Conservation (phyloP, 441 rosid species). For the Cnidoscolus chayamansa region DNA sequence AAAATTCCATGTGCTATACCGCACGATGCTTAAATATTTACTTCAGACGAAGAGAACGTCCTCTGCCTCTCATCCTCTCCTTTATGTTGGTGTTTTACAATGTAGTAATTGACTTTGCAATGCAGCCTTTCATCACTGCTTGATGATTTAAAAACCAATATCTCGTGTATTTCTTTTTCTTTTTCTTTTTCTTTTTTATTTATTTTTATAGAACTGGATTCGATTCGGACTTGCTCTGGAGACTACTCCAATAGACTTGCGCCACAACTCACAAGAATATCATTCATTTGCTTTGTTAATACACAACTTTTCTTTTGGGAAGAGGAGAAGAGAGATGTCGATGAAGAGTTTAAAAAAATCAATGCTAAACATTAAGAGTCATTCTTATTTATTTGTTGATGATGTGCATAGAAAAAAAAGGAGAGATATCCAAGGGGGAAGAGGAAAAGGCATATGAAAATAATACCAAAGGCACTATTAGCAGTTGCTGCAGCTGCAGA, state of each 20-base stretch:
- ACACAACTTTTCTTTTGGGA: too few species aligned
- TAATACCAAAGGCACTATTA: slow-evolving; percentile 84
- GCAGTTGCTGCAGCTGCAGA: slow-evolving; percentile 94
- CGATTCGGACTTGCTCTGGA: too few species aligned
- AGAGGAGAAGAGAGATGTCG: too few species aligned
- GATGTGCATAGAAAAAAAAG: not conserved
- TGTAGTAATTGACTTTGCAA: not conserved
- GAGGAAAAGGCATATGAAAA: not conserved
- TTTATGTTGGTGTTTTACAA: not conserved
- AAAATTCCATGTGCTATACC: too few species aligned
- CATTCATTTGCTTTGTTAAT: too few species aligned
- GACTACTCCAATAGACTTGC: too few species aligned
- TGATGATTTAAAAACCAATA: not conserved
- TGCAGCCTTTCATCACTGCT: not conserved
- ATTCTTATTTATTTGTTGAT: not conserved
- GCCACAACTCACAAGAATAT: too few species aligned
- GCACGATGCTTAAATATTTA: not conserved
- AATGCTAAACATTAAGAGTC: not conserved
- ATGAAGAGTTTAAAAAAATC: not conserved
- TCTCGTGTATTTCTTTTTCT: too few species aligned
- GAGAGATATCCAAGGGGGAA: not conserved
- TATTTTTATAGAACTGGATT: too few species aligned
- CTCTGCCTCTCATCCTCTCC: not conserved
- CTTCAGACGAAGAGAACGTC: not conserved
- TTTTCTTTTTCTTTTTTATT: too few species aligned